These are phyloP conservation scores for Syzygium malaccense DNA, from an alignment of 441 rosid genomes.

Conservation along the genomic window DNA sequence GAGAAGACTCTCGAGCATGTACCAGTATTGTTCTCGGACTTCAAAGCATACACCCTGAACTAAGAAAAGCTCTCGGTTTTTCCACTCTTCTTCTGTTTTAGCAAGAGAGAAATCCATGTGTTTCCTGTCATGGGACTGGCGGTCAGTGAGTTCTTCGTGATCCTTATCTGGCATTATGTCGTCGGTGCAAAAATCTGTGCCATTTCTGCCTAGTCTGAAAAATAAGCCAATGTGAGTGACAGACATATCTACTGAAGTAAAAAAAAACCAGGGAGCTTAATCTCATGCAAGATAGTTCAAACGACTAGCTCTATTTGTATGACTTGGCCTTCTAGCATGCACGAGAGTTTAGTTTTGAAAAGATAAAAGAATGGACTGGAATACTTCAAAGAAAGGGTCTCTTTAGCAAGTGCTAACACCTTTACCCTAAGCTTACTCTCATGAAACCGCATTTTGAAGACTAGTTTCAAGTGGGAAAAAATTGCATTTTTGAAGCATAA, in stretches of 20 bases:
- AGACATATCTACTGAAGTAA: neutral
- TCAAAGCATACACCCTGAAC: slow-evolving; percentile 50
- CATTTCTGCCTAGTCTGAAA: slow-evolving; percentile 32
- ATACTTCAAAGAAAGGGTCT: no score
- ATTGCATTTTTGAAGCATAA: neutral
- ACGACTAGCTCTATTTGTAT: neutral
- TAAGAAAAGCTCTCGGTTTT: slow-evolving; percentile 27
- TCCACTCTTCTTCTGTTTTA: slow-evolving; percentile 62
- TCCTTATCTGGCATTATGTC: slow-evolving; percentile 65
- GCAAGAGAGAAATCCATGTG: slow-evolving; percentile 46
- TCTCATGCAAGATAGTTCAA: neutral
- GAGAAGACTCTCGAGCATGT: slow-evolving; percentile 63
- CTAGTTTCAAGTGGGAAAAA: neutral
- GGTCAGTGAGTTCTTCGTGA: slow-evolving; percentile 36
- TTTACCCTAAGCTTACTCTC: no score
- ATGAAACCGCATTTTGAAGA: no score
- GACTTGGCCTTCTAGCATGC: neutral
- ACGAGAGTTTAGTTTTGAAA: neutral
- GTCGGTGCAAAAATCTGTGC: slow-evolving; percentile 72
- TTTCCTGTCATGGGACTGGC: slow-evolving; percentile 40
- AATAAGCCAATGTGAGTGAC: neutral
- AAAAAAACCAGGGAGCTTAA: neutral
- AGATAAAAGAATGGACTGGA: neutral
- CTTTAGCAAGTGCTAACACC: no score
- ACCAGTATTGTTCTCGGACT: slow-evolving; percentile 56